Evolutionary conservation across 768 basidiomycete genomes (phyloP), one percentile per base, ranked within the genome.

Genomic region (Trametes cubensis): DNA sequence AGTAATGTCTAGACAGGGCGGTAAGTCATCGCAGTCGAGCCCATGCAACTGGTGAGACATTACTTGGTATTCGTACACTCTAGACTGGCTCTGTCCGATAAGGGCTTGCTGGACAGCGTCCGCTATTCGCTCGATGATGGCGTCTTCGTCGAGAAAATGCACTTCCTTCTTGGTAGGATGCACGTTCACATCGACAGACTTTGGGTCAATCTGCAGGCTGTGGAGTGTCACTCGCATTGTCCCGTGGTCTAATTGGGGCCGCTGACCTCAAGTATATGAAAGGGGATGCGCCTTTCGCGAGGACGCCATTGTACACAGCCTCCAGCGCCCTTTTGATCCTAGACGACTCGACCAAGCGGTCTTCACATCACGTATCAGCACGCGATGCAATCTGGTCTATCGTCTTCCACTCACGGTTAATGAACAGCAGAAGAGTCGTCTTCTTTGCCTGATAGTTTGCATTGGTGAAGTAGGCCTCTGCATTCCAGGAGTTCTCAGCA

Each of bases 131-230:
- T 92, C 87, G 6, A 88, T 88, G 69, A 98, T 92, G 15, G 76
- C 79, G 55, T 98, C 96, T 72, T 98, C 94, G 63, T 97, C 86
- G 51, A 98, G 74, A 69, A 98, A 98, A 66, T 94, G 92, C 1
- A 98, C 94, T 72, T 98, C 95, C 47, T 91, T 89, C 73, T 99
- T 99, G 2, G 97, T 98, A 0, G 96, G 97, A 71, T 98, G 95
- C 8, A 98, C 94, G 68, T 99, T 99, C 56, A 98, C 95, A 68
- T 99, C 97, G 18, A 99, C 89, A 25, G 90, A 86, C 30, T 85
- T 82, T 0, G 95, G 94, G 63, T 94, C 88, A 67, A 98, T 88
- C 44, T 87, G 80, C 45, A 98, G 74, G 67, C 95, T 95, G 62
- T 11, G 26, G 14, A 58, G 39, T 4, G 40, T 38, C 26, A 44